phyloP scores from a whole-genome alignment of 345 rosid species.

The Iberis pinnata region DNA sequence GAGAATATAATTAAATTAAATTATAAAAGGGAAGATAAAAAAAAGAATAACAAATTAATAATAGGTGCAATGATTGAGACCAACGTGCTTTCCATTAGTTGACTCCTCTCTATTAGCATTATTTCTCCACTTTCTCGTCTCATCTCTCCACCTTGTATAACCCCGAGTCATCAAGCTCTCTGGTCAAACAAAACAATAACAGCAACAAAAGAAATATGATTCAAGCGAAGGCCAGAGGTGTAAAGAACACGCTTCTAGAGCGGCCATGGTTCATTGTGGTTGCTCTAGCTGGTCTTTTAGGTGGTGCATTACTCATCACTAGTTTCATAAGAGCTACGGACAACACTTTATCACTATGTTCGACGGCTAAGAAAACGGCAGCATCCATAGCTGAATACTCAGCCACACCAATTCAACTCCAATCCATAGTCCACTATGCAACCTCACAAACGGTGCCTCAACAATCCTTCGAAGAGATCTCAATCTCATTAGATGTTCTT shows the following conservation, averaged over 20 bases:
- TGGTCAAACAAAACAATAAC: neutral
- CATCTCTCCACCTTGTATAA: slow-evolving; percentile 22
- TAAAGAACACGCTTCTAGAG: slow-evolving; percentile 25
- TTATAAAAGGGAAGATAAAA: neutral
- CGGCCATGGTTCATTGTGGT: slow-evolving; percentile 32
- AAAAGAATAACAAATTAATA: neutral
- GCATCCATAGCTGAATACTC: slow-evolving; percentile 27
- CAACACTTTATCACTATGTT: slow-evolving; percentile 35
- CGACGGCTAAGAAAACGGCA: slow-evolving; percentile 30
- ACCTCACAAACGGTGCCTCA: slow-evolving; percentile 53
- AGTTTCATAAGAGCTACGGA: slow-evolving; percentile 33
- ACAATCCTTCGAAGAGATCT: slow-evolving; percentile 47
- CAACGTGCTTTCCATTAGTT: slow-evolving; percentile 26
- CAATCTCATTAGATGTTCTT: slow-evolving; percentile 50
- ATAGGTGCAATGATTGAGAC: slow-evolving; percentile 25
- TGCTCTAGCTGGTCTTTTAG: slow-evolving; percentile 39
- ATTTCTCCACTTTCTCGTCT: slow-evolving; percentile 26
- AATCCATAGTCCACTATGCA: slow-evolving; percentile 67
- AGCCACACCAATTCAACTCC: slow-evolving; percentile 49
- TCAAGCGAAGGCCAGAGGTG: slow-evolving; percentile 17
- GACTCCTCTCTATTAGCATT: slow-evolving; percentile 17
- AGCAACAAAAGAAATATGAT: slow-evolving; percentile 17
- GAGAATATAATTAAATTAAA: too few species aligned
- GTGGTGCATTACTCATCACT: slow-evolving; percentile 41
- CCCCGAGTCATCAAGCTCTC: slow-evolving; percentile 9